Evolutionary conservation across 176 grass and related monocot species (phyloP), one percentile per base, ranked within the genome.

Genomic region (Rhynchospora pubera): DNA sequence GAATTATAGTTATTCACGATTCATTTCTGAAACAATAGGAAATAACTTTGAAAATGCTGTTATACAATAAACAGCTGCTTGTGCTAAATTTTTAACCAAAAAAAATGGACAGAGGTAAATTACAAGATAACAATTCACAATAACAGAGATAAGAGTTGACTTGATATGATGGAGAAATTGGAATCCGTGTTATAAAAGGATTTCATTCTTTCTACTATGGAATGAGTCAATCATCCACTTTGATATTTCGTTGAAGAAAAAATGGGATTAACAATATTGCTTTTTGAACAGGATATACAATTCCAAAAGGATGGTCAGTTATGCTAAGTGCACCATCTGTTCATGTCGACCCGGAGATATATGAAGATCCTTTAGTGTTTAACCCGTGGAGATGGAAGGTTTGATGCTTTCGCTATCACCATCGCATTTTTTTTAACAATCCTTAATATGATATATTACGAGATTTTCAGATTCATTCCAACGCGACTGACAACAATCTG

Each of bases 321-420:
- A 97, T 97, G 93, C 83, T 97, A 42, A 93, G 93, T 76, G 85
- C 89, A 55, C 93, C 93, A 16, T 83, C 93, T 9, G 91, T 97
- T 81, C 93, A 97, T 80, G 51, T 97, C 46, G 91, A 97, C 86
- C 84, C 91, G 30, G 91, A 97, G 39, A 91, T 91, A 77, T 97
- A 97, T 45, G 84, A 91, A 74, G 91, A 97, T 68, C 93, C 93
- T 1, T 47, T 97, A 44, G 71, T 85, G 39, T 97, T 97, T 58
- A 93, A 97, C 78, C 91, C 93, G 57, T 88, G 85, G 87, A 89
- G 93, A 65, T 97, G 91, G 91, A 88, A 93, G 93, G 93, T 97
- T 87, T 5, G 89, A 87, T 14, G 34, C 9, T 81, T 26, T 43
- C 6, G 67, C 34, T 65, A 77, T 82, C 18, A n/a, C 18, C n/a